These are phyloP conservation scores for Dactylellina cionopaga DNA, from an alignment of 2,329 filamentous ascomycete species.

Conservation along the genomic window DNA sequence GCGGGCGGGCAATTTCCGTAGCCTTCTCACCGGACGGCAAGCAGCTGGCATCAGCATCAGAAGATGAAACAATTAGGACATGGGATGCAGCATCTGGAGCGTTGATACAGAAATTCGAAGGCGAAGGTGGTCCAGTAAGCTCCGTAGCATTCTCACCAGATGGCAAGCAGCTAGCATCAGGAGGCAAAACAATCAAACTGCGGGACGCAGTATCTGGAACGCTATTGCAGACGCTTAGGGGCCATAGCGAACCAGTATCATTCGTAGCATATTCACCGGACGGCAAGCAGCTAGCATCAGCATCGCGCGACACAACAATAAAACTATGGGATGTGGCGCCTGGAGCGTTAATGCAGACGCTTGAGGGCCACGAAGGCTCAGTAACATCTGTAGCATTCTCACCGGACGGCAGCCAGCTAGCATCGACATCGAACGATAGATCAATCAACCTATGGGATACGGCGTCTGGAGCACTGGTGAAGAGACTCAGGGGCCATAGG, in stretches of 20 bases:
- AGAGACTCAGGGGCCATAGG: background rate
- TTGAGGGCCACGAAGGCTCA: slow-evolving; percentile 67
- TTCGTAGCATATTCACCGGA: background rate
- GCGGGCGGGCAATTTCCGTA: background rate
- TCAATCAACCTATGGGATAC: slow-evolving; percentile 13
- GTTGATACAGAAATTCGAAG: background rate
- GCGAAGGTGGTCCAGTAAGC: background rate
- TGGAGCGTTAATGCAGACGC: slow-evolving; percentile 75
- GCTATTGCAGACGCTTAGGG: background rate
- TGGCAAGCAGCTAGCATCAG: background rate
- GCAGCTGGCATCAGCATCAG: slow-evolving; percentile 84
- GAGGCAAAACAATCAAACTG: background rate
- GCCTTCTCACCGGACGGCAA: slow-evolving; percentile 77
- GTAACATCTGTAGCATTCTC: slow-evolving; percentile 5
- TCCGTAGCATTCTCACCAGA: slow-evolving; percentile 6
- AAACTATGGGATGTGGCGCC: slow-evolving; percentile 73
- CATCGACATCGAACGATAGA: background rate
- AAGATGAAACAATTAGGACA: slow-evolving; percentile 55
- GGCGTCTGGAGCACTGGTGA: slow-evolving; percentile 60
- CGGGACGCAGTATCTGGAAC: background rate
- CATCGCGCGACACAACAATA: slow-evolving; percentile 49
- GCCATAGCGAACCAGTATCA: slow-evolving; percentile 12
- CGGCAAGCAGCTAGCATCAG: slow-evolving; percentile 18
- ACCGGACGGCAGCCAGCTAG: background rate
- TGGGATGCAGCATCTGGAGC: slow-evolving; percentile 54